Base-by-base conservation (phyloP, 2,329 filamentous ascomycete species). In the Neonectria coccinea region DNA sequence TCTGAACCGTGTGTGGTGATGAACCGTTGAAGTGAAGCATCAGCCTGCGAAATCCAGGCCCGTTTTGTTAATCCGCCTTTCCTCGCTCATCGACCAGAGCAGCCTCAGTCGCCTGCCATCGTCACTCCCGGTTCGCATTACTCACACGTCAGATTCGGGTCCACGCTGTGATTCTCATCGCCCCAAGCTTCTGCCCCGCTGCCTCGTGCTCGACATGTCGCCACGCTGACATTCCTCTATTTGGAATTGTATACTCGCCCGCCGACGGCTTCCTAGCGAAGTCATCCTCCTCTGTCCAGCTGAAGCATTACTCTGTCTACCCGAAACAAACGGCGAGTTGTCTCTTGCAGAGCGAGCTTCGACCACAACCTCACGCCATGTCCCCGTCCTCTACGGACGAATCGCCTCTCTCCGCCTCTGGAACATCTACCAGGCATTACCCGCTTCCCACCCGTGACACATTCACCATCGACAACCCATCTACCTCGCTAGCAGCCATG, bases 341-440 rank as follows among this genome's bases (percentile, higher is more conserved):
- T 69, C 53, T 62, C 69, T 51, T 63, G 53, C 65, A 67, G 59
- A 69, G 66, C 52, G 59, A 68, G 36, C 66, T 69, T 51, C 60
- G 70, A 55, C 63, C 67, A 58, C 73, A 69, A 41, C 66, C 68
- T 54, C 71, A 74, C 72, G 79, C 76, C 74, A 85, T 86, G 83
- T 81, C 84, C 76, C 83, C 84, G 73, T 86, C 84, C 41, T 86
- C 84, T 72, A 85, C 83, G 69, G 83, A 81, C 74, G 84, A 85
- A 76, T 86, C 85, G 67, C 83, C 84, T 69, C 79, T 78, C 64
- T 84, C 83, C 63, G 76, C 74, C 50, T 75, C 75, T 33, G 77
- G 75, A 55, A 78, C 77, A 53, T 78, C 78, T 36, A 75, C 79
- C 65, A 80, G 81, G 68, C 78, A 78, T 31, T 86, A 82, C 66